Base-by-base conservation (phyloP, 768 basidiomycete genomes). In the Amyloporia xantha region DNA sequence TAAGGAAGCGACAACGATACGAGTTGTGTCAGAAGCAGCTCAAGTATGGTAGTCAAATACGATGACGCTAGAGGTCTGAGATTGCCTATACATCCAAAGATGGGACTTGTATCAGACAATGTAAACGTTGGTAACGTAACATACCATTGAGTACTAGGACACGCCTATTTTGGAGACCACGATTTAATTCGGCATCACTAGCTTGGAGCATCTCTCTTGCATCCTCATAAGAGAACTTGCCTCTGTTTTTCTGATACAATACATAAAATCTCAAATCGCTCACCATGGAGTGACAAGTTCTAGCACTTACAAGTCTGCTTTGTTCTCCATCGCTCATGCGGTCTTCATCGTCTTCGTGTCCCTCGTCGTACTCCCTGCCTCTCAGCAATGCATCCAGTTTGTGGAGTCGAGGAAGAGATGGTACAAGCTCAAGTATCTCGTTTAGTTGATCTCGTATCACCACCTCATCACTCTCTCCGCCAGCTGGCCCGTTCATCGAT, bases 401-500 rank as follows among this genome's bases (percentile, higher is more conserved):
- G 47, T 91, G 78, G 17, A 93, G 62, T 56, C 77, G 84, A 7
- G 95, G 90, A 0, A 94, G 79, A n/a, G 74, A 66, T 0, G 86
- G 86, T 0, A 79, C 73, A 17, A 91, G 71, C 65, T 99, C 96
- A 42, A 98, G 66, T 41, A 97, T 75, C 57, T 96, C 86, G 56
- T 81, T 84, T 26, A 92, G 68, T 56, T 85, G 83, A 55, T 92
- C 89, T 44, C 84, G 79, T 44, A 96, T 84, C 46, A 85, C 76
- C 9, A 89, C 70, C 15, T 62, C 51, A 13, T 49, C 53, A 24
- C 63, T 49, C 24, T 63, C 55, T 21, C 42, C 50, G 11, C 52
- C 53, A 38, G 25, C 40, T 3, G 38, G 5, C 6, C 23, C 6
- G 25, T 7, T 4, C n/a, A 5, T 19, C 17, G 61, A 54, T 2